phyloP scores from a whole-genome alignment of 179 eudicot genomes.

The Patellifolia procumbens region DNA sequence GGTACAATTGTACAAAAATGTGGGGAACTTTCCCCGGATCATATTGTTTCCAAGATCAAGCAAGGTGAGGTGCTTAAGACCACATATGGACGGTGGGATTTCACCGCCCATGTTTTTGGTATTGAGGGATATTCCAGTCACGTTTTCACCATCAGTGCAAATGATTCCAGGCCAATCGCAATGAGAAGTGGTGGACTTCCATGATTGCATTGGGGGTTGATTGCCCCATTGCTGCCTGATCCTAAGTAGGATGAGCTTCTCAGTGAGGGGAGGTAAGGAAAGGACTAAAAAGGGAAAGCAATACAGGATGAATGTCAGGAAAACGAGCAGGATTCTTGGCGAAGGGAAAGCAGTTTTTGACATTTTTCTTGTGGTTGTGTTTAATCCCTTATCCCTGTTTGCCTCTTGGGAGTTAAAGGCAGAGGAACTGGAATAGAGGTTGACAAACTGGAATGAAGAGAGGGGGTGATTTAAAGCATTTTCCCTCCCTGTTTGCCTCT shows the following conservation, averaged over 20 bases:
- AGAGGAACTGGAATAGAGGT: too few relatives aligned
- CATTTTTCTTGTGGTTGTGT: too few relatives aligned
- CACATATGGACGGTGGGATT: conserved; percentile 56
- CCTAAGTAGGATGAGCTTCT: conserved; percentile 40
- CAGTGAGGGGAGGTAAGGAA: conserved; percentile 29
- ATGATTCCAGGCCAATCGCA: conserved; percentile 63
- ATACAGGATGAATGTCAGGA: conserved; percentile 27
- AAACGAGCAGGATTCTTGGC: background rate
- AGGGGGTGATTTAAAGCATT: too few relatives aligned
- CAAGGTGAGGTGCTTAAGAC: conserved; percentile 44
- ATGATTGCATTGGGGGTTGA: conserved; percentile 39
- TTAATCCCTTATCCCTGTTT: too few relatives aligned
- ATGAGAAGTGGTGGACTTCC: conserved; percentile 54
- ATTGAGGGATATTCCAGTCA: conserved; percentile 44
- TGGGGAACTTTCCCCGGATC: conserved; percentile 53
- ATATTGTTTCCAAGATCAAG: conserved; percentile 49
- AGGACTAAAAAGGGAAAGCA: conserved; percentile 23
- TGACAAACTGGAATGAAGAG: too few relatives aligned
- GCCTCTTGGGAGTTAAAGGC: too few relatives aligned
- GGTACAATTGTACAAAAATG: conserved; percentile 47
- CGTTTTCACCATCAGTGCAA: conserved; percentile 41
- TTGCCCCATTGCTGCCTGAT: conserved; percentile 50
- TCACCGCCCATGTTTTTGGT: conserved; percentile 20
- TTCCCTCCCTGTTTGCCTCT: too few relatives aligned
- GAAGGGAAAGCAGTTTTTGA: too few relatives aligned